Evolutionary conservation across 768 basidiomycete genomes (phyloP).

Genomic region (Mycena vulgaris): DNA sequence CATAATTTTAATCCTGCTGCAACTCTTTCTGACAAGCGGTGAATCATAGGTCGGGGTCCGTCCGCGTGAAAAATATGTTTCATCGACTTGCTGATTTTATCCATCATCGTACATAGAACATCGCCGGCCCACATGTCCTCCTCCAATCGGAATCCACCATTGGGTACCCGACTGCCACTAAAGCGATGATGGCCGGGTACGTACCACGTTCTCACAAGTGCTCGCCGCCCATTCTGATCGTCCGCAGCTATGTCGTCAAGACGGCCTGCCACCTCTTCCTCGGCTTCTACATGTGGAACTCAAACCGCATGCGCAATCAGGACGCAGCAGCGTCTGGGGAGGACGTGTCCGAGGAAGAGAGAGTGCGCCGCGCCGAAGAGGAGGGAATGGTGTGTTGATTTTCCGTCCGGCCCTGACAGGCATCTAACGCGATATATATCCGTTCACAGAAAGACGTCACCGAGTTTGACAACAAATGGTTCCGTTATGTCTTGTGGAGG

Average conservation of each 20-base stretch:
- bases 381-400: conserved; percentile 39
- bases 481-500: conserved; percentile 36
- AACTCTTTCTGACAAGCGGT: not conserved
- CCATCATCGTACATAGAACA: conserved; percentile 27
- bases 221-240: not conserved
- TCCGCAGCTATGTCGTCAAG: conserved; percentile 31
- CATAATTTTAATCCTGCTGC: not conserved
- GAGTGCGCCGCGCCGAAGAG: conserved; percentile 36
- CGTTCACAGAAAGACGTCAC: conserved; percentile 31
- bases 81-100: not conserved
- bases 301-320: conserved; percentile 45
- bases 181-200: conserved; percentile 47
- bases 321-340: conserved; percentile 33
- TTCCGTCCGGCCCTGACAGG: not conserved
- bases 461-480: conserved; percentile 38
- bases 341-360: conserved; percentile 28
- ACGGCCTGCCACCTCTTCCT: conserved; percentile 43
- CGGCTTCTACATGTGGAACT: conserved; percentile 49
- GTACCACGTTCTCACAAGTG: not conserved
- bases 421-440: not conserved
- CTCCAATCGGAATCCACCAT: conserved; percentile 31
- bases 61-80: not conserved
- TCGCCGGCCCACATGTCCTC: conserved; percentile 35
- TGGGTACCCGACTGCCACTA: conserved; percentile 45
- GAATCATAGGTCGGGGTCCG: conserved; percentile 5